Percentiles rank a stretch among this genome's conserved stretches.
Conservation (phyloP, 768 basidiomycete species). For the Tylopilus cervinicoccineus region DNA sequence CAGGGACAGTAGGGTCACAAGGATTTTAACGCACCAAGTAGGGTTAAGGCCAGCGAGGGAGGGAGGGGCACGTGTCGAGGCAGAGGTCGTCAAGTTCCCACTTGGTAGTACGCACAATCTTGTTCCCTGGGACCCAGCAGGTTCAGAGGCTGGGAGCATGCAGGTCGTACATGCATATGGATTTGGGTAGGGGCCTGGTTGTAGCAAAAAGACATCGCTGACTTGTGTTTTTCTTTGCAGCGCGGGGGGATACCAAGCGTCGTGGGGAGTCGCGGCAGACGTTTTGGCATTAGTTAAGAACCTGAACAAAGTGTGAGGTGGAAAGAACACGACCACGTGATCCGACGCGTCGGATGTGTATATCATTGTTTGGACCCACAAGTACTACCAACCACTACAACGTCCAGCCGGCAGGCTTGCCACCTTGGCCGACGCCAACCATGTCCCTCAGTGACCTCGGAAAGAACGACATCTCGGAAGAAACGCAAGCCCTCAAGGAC, state of each 20-base stretch:
- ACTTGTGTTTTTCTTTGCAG: slow-evolving; percentile 21
- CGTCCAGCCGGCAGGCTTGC: slow-evolving; percentile 14
- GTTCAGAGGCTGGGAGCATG: slow-evolving; percentile 22
- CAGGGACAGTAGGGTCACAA: slow-evolving; percentile 33
- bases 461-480: slow-evolving; percentile 37
- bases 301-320: background rate
- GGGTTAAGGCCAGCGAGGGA: slow-evolving; percentile 54
- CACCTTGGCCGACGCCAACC: slow-evolving; percentile 11
- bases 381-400: slow-evolving; percentile 11
- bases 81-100: slow-evolving; percentile 39
- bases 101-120: slow-evolving; percentile 18
- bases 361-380: slow-evolving; percentile 24
- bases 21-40: slow-evolving; percentile 50
- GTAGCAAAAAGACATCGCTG: background rate
- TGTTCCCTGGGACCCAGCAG: slow-evolving; percentile 15
- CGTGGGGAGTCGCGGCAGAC: slow-evolving; percentile 43
- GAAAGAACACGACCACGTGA: slow-evolving; percentile 31
- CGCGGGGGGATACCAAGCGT: slow-evolving; percentile 37
- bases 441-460: slow-evolving; percentile 40
- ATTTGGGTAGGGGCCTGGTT: slow-evolving; percentile 40
- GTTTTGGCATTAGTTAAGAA: slow-evolving; percentile 29
- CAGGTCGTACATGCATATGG: slow-evolving; percentile 58
- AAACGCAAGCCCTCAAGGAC: slow-evolving; percentile 35
- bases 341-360: slow-evolving; percentile 26
- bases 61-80: slow-evolving; percentile 55